Conservation (phyloP, 768 basidiomycete genomes). For the Dictyophora rubrovolvata region DNA sequence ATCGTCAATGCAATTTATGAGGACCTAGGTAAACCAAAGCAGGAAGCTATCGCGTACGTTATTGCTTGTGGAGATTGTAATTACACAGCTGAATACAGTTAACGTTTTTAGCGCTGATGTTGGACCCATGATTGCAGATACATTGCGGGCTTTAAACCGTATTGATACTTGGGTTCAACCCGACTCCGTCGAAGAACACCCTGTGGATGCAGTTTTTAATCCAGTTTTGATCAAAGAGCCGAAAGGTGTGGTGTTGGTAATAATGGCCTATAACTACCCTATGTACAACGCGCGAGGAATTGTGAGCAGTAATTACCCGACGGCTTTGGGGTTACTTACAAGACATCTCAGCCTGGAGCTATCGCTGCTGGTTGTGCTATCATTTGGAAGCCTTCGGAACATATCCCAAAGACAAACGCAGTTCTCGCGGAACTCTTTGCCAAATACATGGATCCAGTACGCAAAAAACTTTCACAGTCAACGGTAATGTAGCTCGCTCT, state of each 20-base stretch:
- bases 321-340: no score
- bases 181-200: constrained; percentile 12
- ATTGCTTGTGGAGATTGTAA: neutral
- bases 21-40: constrained; percentile 14
- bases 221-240: constrained; percentile 19
- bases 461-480: neutral
- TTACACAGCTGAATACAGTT: neutral
- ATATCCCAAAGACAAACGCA: constrained; percentile 10
- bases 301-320: neutral
- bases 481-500: neutral
- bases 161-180: constrained; percentile 23
- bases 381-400: constrained; percentile 19
- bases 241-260: constrained; percentile 16
- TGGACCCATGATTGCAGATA: constrained; percentile 14
- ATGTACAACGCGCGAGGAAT: neutral
- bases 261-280: constrained; percentile 19
- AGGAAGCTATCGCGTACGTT: constrained; percentile 14
- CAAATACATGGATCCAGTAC: constrained; percentile 18
- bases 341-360: constrained; percentile 14
- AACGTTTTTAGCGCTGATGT: constrained; percentile 14
- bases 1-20: constrained; percentile 11
- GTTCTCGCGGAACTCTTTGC: constrained; percentile 17
- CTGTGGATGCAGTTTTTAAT: constrained; percentile 11
- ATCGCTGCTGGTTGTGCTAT: constrained; percentile 19
- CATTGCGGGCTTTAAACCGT: constrained; percentile 15